A percentile compares a stretch with the other conserved stretches of the same genome.
phyloP scores from a whole-genome alignment of 768 basidiomycete genomes.

The Naganishia friedmannii region DNA sequence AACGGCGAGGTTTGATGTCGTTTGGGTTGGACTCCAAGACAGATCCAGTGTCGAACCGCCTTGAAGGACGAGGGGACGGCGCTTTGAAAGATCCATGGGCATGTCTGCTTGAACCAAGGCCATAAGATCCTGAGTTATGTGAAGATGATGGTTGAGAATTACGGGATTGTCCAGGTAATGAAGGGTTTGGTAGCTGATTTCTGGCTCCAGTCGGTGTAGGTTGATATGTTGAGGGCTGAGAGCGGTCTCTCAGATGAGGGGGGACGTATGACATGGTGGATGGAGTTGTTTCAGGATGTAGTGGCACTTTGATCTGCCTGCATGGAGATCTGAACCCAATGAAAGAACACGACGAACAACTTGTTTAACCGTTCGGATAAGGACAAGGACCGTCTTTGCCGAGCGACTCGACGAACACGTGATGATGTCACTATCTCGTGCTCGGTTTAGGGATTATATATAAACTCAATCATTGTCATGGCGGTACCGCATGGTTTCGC shows the following conservation, averaged over 20 bases:
- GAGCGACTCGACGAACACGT: not conserved
- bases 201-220: not conserved
- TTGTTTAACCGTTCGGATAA: too few species aligned
- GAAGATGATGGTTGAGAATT: not conserved
- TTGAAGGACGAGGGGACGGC: not conserved
- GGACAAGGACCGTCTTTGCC: not conserved
- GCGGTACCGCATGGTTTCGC: not conserved
- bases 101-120: slow-evolving; percentile 12
- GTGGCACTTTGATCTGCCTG: too few species aligned
- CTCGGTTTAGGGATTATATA: not conserved
- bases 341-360: too few species aligned
- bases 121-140: not conserved
- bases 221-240: not conserved
- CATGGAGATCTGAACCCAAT: too few species aligned
- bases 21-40: slow-evolving; percentile 13
- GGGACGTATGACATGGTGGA: slow-evolving; percentile 11
- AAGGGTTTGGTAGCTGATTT: not conserved
- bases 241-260: not conserved
- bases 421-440: not conserved
- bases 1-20: not conserved
- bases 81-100: not conserved
- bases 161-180: too few species aligned
- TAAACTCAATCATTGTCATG: not conserved
- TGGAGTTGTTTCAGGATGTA: too few species aligned
- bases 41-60: not conserved